Base-by-base conservation (phyloP, 1,284 basidiomycete genomes). In the Boletus sp. region DNA sequence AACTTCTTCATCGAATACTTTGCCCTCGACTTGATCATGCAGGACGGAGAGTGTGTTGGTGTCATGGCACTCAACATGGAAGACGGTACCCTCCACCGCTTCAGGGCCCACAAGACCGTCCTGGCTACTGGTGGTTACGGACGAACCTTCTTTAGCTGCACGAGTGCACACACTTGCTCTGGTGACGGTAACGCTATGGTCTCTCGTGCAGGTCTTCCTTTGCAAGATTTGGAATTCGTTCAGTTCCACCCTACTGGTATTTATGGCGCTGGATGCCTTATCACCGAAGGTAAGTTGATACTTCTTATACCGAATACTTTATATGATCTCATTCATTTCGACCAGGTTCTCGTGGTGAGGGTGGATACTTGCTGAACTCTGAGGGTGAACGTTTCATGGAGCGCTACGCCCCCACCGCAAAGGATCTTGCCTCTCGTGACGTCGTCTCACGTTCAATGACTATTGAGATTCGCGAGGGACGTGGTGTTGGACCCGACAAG, bases 1-100 rank as follows among this genome's bases (percentile, higher is more conserved):
- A 96, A 98, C 74, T 99, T 97, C 75, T 99, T 99, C 78, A 98
- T 99, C 72, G 96, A 99, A 72, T 99, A 94, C 75, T 99, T 99
- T 70, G 96, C 95, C 16, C 82, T 95, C 54, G 95, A 99, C 71
- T 76, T 99, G 52, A 94, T 99, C 70, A 98, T 99, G 96, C 82
- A 98, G 69, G 93, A 91, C 58, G 96, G 94, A 64, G 92, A 97
- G 72, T 99, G 96, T 75, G 95, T 99, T 53, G 96, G 96, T 77
- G 95, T 99, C 48, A 92, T 98, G 61, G 96, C 96, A 9, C 79
- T 98, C 59, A 99, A 98, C 78, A 94, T 97, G 90, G 96, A 99
- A 75, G 96, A 99, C 65, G 96, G 96, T 52, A 99, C 96, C 17
- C 83, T 99, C 33, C 96, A 99, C 72, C 88, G 96, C 44, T 99